Percentiles rank a stretch among this genome's conserved stretches.
phyloP scores from a whole-genome alignment of 208 protist species.

The Phytomonas serpens region DNA sequence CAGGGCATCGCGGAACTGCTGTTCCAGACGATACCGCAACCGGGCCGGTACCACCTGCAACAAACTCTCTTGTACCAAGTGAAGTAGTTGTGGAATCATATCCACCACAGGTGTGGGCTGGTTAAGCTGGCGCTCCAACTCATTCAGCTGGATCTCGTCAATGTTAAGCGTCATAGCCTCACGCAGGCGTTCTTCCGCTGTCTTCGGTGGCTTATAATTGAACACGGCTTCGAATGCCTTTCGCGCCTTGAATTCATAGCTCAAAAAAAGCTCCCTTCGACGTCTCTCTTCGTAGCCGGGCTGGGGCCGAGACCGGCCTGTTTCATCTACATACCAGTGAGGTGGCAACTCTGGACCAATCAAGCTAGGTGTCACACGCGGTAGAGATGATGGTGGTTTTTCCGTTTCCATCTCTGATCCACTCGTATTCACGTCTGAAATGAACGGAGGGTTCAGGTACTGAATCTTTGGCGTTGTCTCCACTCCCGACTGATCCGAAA shows the following conservation, averaged over 20 bases:
- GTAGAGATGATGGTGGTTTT: not conserved
- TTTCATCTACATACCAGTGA: conserved; percentile 61
- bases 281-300: conserved; percentile 19
- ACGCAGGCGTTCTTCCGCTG: conserved; percentile 14
- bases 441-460: conserved; percentile 18
- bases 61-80: conserved; percentile 43
- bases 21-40: conserved; percentile 36
- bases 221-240: conserved; percentile 70
- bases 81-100: conserved; percentile 39
- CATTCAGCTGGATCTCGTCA: conserved; percentile 36
- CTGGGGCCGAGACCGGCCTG: conserved; percentile 47
- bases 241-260: conserved; percentile 51
- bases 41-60: conserved; percentile 59
- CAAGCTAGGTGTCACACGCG: not conserved
- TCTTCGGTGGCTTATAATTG: conserved; percentile 21
- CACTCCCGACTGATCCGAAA: not conserved
- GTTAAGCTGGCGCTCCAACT: conserved; percentile 48
- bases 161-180: conserved; percentile 21
- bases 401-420: conserved; percentile 44
- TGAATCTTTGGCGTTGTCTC: not conserved
- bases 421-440: conserved; percentile 64
- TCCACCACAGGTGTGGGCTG: conserved; percentile 30
- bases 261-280: conserved; percentile 43
- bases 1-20: conserved; percentile 70
- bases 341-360: conserved; percentile 51